These are phyloP conservation scores for Coniophora puteana DNA, from an alignment of 1,284 basidiomycete species.

Conservation along the genomic window DNA sequence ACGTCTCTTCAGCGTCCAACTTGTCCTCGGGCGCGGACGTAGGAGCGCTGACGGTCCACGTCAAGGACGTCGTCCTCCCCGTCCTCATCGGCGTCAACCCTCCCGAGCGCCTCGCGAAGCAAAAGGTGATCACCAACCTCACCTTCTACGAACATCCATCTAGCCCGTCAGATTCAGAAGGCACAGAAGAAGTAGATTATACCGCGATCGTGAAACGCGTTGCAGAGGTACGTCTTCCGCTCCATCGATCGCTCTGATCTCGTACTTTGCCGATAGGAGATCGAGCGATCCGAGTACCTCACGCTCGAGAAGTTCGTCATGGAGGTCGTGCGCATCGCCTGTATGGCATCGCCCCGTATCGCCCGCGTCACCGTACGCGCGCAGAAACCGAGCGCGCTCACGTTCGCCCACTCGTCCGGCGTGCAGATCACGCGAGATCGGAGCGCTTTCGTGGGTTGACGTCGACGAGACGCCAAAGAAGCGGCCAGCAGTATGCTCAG, in stretches of 20 bases:
- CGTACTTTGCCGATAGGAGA: conserved; percentile 24
- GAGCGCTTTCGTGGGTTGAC: conserved; percentile 1
- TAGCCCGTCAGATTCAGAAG: background rate
- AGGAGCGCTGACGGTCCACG: conserved; percentile 22
- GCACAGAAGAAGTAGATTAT: conserved; percentile 27
- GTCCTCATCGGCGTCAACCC: conserved; percentile 52
- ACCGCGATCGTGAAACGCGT: conserved; percentile 28
- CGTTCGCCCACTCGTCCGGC: conserved; percentile 44
- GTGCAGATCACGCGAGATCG: conserved; percentile 41
- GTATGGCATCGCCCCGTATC: conserved; percentile 28
- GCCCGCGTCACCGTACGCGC: conserved; percentile 38
- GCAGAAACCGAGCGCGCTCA: conserved; percentile 50
- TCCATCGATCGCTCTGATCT: background rate
- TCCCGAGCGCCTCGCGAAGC: conserved; percentile 45
- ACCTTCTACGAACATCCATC: conserved; percentile 28
- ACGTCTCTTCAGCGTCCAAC: conserved; percentile 11
- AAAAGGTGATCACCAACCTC: conserved; percentile 42
- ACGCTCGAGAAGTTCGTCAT: conserved; percentile 50
- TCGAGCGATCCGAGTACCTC: conserved; percentile 38
- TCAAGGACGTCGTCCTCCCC: conserved; percentile 36
- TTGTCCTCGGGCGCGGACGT: conserved; percentile 12
- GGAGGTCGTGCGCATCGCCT: conserved; percentile 34
- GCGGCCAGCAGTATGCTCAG: conserved; percentile 2
- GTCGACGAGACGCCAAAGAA: too few species aligned
- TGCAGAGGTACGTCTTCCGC: conserved; percentile 21